Base-by-base conservation (phyloP, 2,329 filamentous ascomycete genomes). In the Escovopsis sp. region DNA sequence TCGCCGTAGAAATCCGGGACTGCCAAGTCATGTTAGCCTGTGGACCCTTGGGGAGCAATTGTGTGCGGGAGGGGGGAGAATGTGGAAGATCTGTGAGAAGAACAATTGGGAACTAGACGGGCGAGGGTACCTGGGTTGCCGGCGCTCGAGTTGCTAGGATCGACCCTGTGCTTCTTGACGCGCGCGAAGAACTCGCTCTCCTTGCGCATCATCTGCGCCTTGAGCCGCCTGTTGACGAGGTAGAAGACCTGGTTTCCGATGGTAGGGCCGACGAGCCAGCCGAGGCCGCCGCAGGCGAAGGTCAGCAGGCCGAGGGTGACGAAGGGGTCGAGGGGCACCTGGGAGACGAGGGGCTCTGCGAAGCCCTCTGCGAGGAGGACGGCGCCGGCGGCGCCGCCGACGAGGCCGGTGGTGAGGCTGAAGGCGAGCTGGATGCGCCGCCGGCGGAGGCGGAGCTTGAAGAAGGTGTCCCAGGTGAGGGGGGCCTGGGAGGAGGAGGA, bases 1-100 rank as follows among this genome's bases (percentile, higher is more conserved):
- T 98, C 90, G 49, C 90, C 90, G 52, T 98, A 98, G 61, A 94
- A 98, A 56, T 98, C 90, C 30, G 88, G 87, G 1, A 94, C 83
- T 70, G 35, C 3, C 32, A 7, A 21, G 5, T 14, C 32, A 28
- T 26, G 18, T n/a, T 21, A 32, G 33, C 4, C n/a, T n/a, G n/a
- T n/a, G n/a, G n/a, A n/a, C n/a, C n/a, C n/a, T n/a, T n/a, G n/a
- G n/a, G n/a, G n/a, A n/a, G n/a, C n/a, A n/a, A n/a, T n/a, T n/a
- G n/a, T n/a, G n/a, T n/a, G n/a, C n/a, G n/a, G n/a, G n/a, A n/a
- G n/a, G n/a, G n/a, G n/a, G n/a, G n/a, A n/a, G n/a, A n/a, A n/a
- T n/a, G n/a, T n/a, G n/a, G n/a, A n/a, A n/a, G n/a, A n/a, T n/a
- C n/a, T n/a, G n/a, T n/a, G n/a, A n/a, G n/a, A n/a, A n/a, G n/a